These are phyloP conservation scores for Vigna nakashimae DNA, from an alignment of 306 rosid species.

Conservation along the genomic window DNA sequence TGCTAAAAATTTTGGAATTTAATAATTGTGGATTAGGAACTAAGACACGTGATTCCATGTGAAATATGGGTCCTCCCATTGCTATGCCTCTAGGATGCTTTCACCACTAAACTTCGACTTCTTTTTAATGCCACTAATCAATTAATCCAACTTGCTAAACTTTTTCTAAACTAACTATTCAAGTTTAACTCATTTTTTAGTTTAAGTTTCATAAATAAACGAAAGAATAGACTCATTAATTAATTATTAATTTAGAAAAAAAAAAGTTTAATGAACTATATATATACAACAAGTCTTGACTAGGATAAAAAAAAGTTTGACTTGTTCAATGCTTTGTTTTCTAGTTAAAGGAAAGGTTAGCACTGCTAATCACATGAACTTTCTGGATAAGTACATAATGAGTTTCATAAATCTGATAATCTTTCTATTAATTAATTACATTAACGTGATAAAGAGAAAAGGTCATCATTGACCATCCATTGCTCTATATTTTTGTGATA, in stretches of 20 bases:
- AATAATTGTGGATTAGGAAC: conserved; percentile 55
- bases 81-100: conserved; percentile 50
- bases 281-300: no score
- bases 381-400: conserved; percentile 20
- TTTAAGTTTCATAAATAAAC: no score
- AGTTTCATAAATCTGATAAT: conserved; percentile 27
- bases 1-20: conserved; percentile 39
- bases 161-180: conserved; percentile 37
- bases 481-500: neutral
- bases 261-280: no score
- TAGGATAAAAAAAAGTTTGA: neutral
- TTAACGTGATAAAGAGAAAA: neutral
- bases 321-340: neutral
- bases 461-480: conserved; percentile 2
- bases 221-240: no score
- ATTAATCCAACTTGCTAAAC: conserved; percentile 23
- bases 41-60: conserved; percentile 74
- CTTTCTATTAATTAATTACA: conserved; percentile 7
- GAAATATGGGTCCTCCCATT: conserved; percentile 69
- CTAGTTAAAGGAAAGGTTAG: conserved; percentile 3
- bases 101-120: conserved; percentile 44
- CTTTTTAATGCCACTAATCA: conserved; percentile 39
- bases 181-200: neutral
- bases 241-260: no score
- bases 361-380: conserved; percentile 26